Conservation (phyloP, 495 filamentous ascomycete species). For the Aspergillus mulundensis region DNA sequence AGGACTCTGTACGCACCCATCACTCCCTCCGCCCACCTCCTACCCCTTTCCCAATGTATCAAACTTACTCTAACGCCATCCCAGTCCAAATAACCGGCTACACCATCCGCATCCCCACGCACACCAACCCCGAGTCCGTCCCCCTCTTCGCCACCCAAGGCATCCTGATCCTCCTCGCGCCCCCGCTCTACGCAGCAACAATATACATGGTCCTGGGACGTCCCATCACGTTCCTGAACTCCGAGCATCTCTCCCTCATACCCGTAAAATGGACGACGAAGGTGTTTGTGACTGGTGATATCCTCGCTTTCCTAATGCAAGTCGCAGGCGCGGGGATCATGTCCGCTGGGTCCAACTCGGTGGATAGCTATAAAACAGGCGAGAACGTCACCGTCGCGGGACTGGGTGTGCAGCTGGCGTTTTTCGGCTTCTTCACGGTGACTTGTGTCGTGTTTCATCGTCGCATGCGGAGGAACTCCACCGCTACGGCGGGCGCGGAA, state of each 20-base stretch:
- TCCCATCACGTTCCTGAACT: conserved; percentile 42
- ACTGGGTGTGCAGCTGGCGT: conserved; percentile 36
- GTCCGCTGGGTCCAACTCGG: conserved; percentile 14
- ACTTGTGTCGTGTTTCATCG: conserved; percentile 31
- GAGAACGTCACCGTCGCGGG: conserved; percentile 42
- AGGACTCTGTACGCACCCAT: conserved; percentile 40
- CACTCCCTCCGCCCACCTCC: background rate
- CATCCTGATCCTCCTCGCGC: background rate
- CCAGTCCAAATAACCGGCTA: conserved; percentile 58
- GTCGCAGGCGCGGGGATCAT: conserved; percentile 27
- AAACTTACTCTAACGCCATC: background rate
- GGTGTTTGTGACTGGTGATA: conserved; percentile 33
- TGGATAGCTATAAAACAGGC: conserved; percentile 22
- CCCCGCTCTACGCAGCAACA: conserved; percentile 44
- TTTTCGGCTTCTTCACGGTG: conserved; percentile 41
- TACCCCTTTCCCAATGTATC: no score
- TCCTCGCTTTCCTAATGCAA: conserved; percentile 32
- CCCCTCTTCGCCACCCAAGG: conserved; percentile 40
- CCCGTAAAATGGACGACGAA: conserved; percentile 29
- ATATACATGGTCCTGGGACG: conserved; percentile 15
- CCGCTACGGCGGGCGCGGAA: no score
- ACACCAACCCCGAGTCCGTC: conserved; percentile 22
- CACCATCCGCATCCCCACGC: conserved; percentile 43
- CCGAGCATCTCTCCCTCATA: conserved; percentile 30
- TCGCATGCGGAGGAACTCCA: conserved; percentile 23